Conservation (phyloP, 495 filamentous ascomycete species). For the Pseudomonodictys pantanalensis region DNA sequence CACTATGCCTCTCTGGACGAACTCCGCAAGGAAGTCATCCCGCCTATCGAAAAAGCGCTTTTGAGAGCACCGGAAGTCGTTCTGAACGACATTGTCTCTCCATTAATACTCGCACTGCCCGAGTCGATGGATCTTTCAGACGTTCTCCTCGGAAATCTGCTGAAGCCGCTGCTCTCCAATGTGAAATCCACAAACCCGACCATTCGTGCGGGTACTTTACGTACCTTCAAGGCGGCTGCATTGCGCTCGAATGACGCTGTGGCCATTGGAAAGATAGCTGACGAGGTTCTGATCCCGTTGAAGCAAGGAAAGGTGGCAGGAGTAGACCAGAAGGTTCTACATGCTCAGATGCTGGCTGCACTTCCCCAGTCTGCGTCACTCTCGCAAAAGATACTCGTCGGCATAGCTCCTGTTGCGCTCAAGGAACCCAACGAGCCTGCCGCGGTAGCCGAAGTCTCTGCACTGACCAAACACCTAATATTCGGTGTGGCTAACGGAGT, state of each 20-base stretch:
- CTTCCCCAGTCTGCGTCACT: constrained; percentile 56
- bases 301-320: constrained; percentile 76
- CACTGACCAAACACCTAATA: constrained; percentile 60
- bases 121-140: constrained; percentile 71
- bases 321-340: constrained; percentile 74
- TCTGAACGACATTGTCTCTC: constrained; percentile 68
- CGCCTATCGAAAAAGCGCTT: constrained; percentile 81
- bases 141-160: constrained; percentile 61
- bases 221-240: constrained; percentile 65
- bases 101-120: constrained; percentile 67
- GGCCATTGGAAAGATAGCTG: constrained; percentile 60
- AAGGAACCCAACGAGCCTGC: constrained; percentile 89
- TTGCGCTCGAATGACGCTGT: constrained; percentile 55
- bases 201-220: constrained; percentile 71
- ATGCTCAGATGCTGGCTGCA: constrained; percentile 71
- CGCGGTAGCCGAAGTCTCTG: constrained; percentile 66
- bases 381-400: constrained; percentile 62
- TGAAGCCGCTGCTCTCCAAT: constrained; percentile 83
- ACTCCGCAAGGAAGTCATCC: constrained; percentile 69
- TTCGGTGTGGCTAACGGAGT: constrained; percentile 57
- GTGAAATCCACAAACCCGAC: constrained; percentile 79
- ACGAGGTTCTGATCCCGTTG: constrained; percentile 73
- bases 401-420: constrained; percentile 58
- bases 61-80: constrained; percentile 88
- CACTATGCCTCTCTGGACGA: constrained; percentile 73